Evolutionary conservation across 208 protist genomes (phyloP).

Genomic region (Chromosphaera perkinsii): DNA sequence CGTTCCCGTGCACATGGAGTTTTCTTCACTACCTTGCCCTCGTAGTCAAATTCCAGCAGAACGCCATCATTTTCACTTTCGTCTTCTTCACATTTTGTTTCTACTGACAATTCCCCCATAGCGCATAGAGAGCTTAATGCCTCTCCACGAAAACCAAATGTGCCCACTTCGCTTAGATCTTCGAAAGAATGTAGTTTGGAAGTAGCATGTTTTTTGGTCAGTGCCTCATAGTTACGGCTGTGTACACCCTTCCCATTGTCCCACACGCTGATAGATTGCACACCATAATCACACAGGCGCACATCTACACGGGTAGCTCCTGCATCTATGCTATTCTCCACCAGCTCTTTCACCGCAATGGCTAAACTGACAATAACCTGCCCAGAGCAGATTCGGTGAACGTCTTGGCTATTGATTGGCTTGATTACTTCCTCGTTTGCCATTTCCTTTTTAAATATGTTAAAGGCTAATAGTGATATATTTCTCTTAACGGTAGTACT

Average conservation of each 20-base stretch:
- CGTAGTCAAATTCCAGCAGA: not conserved
- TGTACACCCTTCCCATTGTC: not conserved
- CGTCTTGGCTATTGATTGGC: too few relatives aligned
- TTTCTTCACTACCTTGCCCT: not conserved
- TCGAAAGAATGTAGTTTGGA: conserved; percentile 53
- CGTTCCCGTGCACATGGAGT: not conserved
- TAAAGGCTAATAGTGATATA: too few relatives aligned
- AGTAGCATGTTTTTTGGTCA: conserved; percentile 50
- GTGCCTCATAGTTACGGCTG: not conserved
- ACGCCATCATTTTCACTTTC: too few relatives aligned
- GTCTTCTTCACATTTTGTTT: too few relatives aligned
- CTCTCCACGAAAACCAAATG: conserved; percentile 66
- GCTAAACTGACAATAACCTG: conserved; percentile 61
- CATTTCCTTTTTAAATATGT: too few relatives aligned
- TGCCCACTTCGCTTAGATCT: conserved; percentile 41
- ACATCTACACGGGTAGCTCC: conserved; percentile 33
- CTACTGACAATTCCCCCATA: conserved; percentile 14
- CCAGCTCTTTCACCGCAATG: conserved; percentile 61
- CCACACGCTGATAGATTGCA: not conserved
- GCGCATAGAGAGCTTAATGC: conserved; percentile 46
- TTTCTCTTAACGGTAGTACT: too few relatives aligned
- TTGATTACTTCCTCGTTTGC: too few relatives aligned
- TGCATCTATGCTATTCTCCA: conserved; percentile 67
- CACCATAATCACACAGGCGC: not conserved
- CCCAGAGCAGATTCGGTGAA: conserved; percentile 57